A percentile compares a stretch with the other conserved stretches of the same genome.
Conservation (phyloP, 257 asterid genomes). For the Nicotiana benthamiana region DNA sequence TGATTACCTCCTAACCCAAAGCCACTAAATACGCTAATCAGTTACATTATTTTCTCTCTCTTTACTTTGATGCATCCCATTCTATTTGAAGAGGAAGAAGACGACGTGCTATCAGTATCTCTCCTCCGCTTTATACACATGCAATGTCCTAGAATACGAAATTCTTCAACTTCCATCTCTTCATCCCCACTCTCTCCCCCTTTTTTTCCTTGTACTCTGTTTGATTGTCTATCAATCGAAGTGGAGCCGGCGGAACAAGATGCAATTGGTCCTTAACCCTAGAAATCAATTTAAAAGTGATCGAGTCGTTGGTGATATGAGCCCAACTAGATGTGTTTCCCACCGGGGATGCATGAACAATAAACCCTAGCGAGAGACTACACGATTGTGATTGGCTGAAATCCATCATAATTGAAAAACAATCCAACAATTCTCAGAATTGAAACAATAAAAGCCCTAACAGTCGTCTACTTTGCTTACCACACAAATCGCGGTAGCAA, state of each 20-base stretch:
- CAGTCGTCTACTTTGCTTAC: too few relatives aligned
- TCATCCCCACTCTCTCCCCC: conserved; percentile 26
- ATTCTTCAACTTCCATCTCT: conserved; percentile 43
- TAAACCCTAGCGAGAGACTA: conserved; percentile 53
- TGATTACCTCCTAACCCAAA: too few relatives aligned
- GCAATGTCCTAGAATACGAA: conserved; percentile 58
- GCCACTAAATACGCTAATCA: too few relatives aligned
- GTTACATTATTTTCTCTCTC: too few relatives aligned
- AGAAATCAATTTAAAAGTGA: conserved; percentile 57
- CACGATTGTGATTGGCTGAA: conserved; percentile 44
- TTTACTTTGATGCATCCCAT: too few relatives aligned
- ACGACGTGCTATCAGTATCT: conserved; percentile 37
- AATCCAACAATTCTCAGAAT: neutral
- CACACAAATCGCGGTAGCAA: too few relatives aligned
- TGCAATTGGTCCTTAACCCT: conserved; percentile 28
- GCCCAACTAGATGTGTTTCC: conserved; percentile 22
- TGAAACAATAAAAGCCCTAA: neutral
- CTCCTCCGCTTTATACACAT: conserved; percentile 66
- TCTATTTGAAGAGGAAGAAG: conserved; percentile 29
- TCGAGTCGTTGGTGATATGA: conserved; percentile 39
- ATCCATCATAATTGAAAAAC: conserved; percentile 51
- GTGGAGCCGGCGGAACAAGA: conserved; percentile 45
- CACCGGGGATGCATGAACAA: conserved; percentile 38
- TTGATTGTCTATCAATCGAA: conserved; percentile 62
- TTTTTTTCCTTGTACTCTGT: conserved; percentile 22